Conservation (phyloP, 2,329 filamentous ascomycete species). For the Fusarium guadeloupense region DNA sequence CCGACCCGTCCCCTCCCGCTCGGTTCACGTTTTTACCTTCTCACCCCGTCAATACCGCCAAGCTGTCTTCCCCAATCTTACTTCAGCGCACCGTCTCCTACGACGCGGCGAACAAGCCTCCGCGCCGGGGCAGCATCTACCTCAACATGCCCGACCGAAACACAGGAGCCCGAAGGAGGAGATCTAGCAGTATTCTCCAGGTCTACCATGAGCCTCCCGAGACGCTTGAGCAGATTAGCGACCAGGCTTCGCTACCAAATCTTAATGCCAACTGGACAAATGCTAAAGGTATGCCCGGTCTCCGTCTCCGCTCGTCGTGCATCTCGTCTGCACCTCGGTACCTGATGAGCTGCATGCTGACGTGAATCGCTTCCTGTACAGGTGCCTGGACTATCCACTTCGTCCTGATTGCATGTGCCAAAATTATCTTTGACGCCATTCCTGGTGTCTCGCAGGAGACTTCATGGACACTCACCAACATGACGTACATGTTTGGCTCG, state of each 20-base stretch:
- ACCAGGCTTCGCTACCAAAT: slow-evolving; percentile 94
- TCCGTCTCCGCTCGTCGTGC: slow-evolving; percentile 10
- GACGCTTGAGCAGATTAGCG: slow-evolving; percentile 96
- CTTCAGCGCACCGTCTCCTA: slow-evolving; percentile 91
- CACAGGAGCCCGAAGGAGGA: slow-evolving; percentile 75
- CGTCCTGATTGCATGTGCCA: slow-evolving; percentile 88
- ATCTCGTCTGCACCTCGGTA: background rate
- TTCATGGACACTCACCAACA: slow-evolving; percentile 98
- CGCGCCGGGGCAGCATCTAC: slow-evolving; percentile 68
- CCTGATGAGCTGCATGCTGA: slow-evolving; percentile 29
- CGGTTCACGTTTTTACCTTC: slow-evolving; percentile 22
- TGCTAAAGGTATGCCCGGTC: slow-evolving; percentile 79
- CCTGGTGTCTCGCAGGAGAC: slow-evolving; percentile 97
- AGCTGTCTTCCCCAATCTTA: slow-evolving; percentile 91
- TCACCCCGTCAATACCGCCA: slow-evolving; percentile 77
- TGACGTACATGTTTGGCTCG: slow-evolving; percentile 98
- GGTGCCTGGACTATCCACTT: slow-evolving; percentile 98
- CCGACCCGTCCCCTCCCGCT: slow-evolving; percentile 21
- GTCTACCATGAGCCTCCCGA: slow-evolving; percentile 98
- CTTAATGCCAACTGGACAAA: slow-evolving; percentile 99
- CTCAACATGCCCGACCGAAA: slow-evolving; percentile 68
- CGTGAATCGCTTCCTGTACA: slow-evolving; percentile 51
- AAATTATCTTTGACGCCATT: slow-evolving; percentile 97
- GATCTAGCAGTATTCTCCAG: slow-evolving; percentile 90
- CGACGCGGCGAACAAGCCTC: slow-evolving; percentile 79